phyloP scores from a whole-genome alignment of 164 flowering plant species.

The Warburgia ugandensis region DNA sequence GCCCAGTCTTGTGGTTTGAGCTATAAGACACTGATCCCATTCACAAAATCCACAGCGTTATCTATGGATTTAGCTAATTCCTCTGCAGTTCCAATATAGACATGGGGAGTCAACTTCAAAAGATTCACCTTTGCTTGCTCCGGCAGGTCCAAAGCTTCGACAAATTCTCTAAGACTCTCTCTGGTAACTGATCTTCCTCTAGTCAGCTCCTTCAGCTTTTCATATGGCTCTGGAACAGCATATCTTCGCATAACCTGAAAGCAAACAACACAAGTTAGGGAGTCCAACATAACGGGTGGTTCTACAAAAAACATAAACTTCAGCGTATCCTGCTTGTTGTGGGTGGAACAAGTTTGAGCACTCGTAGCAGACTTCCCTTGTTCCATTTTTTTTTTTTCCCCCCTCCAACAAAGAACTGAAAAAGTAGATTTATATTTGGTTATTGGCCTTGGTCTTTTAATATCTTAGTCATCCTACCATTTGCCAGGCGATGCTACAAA shows the following conservation, averaged over 20 bases:
- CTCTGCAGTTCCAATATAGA: constrained; percentile 69
- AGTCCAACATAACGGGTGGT: not conserved
- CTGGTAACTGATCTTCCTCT: constrained; percentile 74
- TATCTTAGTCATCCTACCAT: no score
- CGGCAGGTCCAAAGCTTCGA: constrained; percentile 66
- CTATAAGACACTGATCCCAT: no score
- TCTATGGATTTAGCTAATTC: constrained; percentile 46
- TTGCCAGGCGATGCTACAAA: no score
- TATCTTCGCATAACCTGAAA: constrained; percentile 91
- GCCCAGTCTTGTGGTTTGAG: no score
- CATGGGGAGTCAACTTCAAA: constrained; percentile 59
- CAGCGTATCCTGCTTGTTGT: not conserved
- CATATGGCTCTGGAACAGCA: constrained; percentile 91
- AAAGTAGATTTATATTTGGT: no score
- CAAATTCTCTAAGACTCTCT: constrained; percentile 68
- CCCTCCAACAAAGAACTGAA: no score
- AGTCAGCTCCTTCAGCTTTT: constrained; percentile 90
- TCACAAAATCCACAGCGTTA: constrained; percentile 23
- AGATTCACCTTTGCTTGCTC: constrained; percentile 53
- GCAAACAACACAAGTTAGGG: not conserved
- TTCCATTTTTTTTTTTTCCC: no score
- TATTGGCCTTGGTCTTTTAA: no score
- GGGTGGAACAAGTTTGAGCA: not conserved
- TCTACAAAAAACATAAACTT: not conserved
- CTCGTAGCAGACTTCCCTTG: no score